A percentile compares a stretch with the other conserved stretches of the same genome.
These are phyloP conservation scores for Pterocarpus macrocarpus DNA, from an alignment of 306 rosid species.

Conservation along the genomic window DNA sequence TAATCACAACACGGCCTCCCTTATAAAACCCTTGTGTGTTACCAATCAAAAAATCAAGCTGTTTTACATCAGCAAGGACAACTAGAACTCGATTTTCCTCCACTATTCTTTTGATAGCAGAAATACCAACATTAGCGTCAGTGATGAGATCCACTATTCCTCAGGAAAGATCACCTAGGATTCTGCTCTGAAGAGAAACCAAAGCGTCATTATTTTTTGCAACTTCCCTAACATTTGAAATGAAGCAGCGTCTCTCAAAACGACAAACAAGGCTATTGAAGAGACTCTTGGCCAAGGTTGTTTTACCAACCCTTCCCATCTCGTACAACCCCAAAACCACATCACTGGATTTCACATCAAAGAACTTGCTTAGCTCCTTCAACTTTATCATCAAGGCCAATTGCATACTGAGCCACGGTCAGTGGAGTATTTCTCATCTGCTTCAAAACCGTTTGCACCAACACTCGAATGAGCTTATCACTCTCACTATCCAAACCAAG, in stretches of 20 bases:
- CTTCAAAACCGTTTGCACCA: slow-evolving; percentile 51
- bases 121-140: slow-evolving; percentile 33
- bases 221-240: slow-evolving; percentile 55
- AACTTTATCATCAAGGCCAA: slow-evolving; percentile 61
- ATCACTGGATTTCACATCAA: slow-evolving; percentile 56
- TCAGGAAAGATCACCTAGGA: slow-evolving; percentile 34
- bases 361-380: slow-evolving; percentile 34
- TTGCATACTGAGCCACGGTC: slow-evolving; percentile 46
- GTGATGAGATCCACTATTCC: not conserved
- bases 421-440: slow-evolving; percentile 59
- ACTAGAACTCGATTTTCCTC: slow-evolving; percentile 54
- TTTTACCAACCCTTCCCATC: slow-evolving; percentile 67
- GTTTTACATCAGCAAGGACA: slow-evolving; percentile 55
- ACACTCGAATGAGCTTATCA: slow-evolving; percentile 18
- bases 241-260: slow-evolving; percentile 54
- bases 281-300: slow-evolving; percentile 68
- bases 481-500: slow-evolving; percentile 29
- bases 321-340: slow-evolving; percentile 63
- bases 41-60: slow-evolving; percentile 46
- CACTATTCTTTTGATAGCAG: slow-evolving; percentile 33
- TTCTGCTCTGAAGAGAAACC: slow-evolving; percentile 48
- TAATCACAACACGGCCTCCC: slow-evolving; percentile 62
- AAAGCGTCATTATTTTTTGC: slow-evolving; percentile 43
- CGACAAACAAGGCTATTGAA: slow-evolving; percentile 50
- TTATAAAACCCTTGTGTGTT: slow-evolving; percentile 52